These are phyloP conservation scores for Elsinoe australis DNA, from an alignment of 2,329 filamentous ascomycete genomes.

Conservation along the genomic window DNA sequence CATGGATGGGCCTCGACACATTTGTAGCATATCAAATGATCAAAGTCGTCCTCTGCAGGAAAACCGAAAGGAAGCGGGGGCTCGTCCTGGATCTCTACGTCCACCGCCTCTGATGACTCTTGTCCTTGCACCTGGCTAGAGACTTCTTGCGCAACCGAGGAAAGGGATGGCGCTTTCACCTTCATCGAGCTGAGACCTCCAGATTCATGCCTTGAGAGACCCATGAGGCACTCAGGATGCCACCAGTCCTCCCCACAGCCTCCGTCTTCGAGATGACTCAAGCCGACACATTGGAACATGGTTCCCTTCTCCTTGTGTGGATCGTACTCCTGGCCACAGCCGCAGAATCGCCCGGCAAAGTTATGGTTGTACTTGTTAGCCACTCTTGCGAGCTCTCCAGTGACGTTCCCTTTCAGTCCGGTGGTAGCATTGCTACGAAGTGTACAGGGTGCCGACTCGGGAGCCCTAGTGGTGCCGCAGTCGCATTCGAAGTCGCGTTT, in stretches of 20 bases:
- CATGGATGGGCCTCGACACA: constrained; percentile 82
- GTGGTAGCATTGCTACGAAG: constrained; percentile 66
- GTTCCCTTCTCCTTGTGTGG: constrained; percentile 84
- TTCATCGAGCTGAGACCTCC: constrained; percentile 10
- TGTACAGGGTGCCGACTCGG: constrained; percentile 59
- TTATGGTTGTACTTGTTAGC: constrained; percentile 94
- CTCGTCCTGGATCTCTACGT: constrained; percentile 43
- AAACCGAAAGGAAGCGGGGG: constrained; percentile 75
- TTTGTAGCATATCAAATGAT: constrained; percentile 87
- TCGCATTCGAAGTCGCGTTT: constrained; percentile 96
- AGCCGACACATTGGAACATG: constrained; percentile 93
- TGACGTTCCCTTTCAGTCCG: constrained; percentile 67
- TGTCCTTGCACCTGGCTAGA: constrained; percentile 18
- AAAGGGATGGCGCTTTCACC: constrained; percentile 1
- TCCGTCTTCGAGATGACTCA: constrained; percentile 70
- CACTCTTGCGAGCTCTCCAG: constrained; percentile 62
- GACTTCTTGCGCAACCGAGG: constrained; percentile 19
- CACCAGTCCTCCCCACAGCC: constrained; percentile 98
- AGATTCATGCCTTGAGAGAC: constrained; percentile 59
- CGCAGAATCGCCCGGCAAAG: constrained; percentile 87
- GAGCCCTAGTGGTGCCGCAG: constrained; percentile 79
- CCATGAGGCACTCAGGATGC: constrained; percentile 86
- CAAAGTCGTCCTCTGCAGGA: constrained; percentile 80
- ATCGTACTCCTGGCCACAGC: constrained; percentile 81
- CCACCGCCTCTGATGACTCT: constrained; percentile 14